phyloP scores from a whole-genome alignment of 345 rosid species.

The Trapa bicornis region DNA sequence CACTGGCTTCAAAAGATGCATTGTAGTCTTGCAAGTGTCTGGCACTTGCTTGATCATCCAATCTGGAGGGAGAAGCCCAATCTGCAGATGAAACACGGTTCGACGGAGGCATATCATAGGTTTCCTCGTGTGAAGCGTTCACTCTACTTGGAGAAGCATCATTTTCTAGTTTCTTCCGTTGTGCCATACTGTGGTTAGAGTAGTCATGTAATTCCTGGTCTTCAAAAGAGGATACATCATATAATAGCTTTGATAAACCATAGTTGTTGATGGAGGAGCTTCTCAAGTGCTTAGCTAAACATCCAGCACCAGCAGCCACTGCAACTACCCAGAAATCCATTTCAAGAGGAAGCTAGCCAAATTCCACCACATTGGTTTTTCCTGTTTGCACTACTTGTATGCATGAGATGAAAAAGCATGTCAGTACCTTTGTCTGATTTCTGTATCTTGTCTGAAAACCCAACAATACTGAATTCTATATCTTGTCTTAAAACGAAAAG shows the following conservation, averaged over 20 bases:
- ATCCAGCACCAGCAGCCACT: slow-evolving; percentile 77
- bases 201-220: slow-evolving; percentile 21
- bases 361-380: slow-evolving; percentile 12
- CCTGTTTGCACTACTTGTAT: background rate
- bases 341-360: slow-evolving; percentile 13
- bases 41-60: slow-evolving; percentile 15
- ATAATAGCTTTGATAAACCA: slow-evolving; percentile 20
- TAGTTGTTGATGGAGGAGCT: slow-evolving; percentile 23
- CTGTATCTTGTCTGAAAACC: too few species aligned
- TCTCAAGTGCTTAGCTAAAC: slow-evolving; percentile 40
- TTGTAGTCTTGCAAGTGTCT: slow-evolving; percentile 13
- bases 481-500: background rate
- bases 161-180: slow-evolving; percentile 20
- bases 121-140: slow-evolving; percentile 13
- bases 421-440: background rate
- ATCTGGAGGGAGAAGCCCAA: slow-evolving; percentile 20
- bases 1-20: slow-evolving; percentile 16
- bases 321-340: slow-evolving; percentile 75
- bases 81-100: slow-evolving; percentile 24
- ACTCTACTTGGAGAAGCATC: slow-evolving; percentile 16
- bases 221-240: slow-evolving; percentile 16
- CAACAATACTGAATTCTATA: background rate
- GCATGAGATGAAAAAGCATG: slow-evolving; percentile 14
- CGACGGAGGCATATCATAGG: slow-evolving; percentile 8
- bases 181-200: slow-evolving; percentile 11